Evolutionary conservation across 306 rosid genomes (phyloP), one percentile per base, ranked within the genome.

Genomic region (Vigna unguiculata): DNA sequence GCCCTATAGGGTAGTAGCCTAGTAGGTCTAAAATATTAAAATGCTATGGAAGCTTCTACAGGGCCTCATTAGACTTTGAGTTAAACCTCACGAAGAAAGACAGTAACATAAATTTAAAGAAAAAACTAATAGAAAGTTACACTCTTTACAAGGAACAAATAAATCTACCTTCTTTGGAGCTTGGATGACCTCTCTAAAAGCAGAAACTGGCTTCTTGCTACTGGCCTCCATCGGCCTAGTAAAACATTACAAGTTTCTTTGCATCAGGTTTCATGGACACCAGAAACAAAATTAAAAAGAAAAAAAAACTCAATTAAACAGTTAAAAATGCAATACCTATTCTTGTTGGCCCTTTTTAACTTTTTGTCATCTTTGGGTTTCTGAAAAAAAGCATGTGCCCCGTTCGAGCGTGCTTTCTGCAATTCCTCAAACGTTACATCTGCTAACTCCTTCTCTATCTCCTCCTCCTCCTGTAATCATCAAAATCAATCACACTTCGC

Each of bases 191-290:
- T 90, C 98, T 85, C 97, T 86, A 46, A 80, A 80, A 69, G 83
- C 77, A 78, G 91, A 67, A 80, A 92, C 92, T 6, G 96, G 97
- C 87, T 90, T 92, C 81, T 83, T 90, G 87, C 97, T 68, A 76
- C 92, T 90, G 64, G 69, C 97, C 81, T 95, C 97, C 95, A 89
- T 89, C 22, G 98, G 98, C 92, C 98, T 95, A 69, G 55, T 65
- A 45, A 80, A 67, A 76, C 72, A 72, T 58, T 17, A 52, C 47
- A 13, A 51, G 76, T 40, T 48, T 47, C 82, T 62, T 80, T 61
- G 7, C 45, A 78, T 43, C 43, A 21, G 45, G 38, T 71, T 38
- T 66, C 21, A 47, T 13, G 9, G 19, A 61, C 65, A 71, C 9
- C 15, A 43, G 22, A 40, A 45, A 30, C 12, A 45, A 22, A 72